Conservation (phyloP, 345 rosid genomes). For the Kandelia obovata region DNA sequence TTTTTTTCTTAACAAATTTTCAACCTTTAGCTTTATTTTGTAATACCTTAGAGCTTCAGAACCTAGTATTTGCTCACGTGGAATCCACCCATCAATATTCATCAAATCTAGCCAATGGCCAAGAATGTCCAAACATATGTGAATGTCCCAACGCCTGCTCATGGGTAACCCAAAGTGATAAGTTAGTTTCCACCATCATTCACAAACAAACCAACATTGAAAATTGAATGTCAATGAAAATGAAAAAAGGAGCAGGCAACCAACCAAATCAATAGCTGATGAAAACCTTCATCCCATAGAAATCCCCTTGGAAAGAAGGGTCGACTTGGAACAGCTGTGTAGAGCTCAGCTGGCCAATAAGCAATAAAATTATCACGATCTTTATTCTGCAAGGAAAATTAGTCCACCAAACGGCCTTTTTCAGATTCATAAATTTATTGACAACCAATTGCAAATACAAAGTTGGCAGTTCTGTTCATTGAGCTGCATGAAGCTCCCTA, state of each 20-base stretch:
- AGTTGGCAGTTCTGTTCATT: not conserved
- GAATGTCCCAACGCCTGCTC: constrained; percentile 91
- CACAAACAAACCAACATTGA: constrained; percentile 1
- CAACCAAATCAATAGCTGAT: constrained; percentile 81
- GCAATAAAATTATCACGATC: constrained; percentile 45
- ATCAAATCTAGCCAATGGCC: constrained; percentile 96
- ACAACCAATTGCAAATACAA: constrained; percentile 6
- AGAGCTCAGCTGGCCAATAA: constrained; percentile 95
- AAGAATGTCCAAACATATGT: constrained; percentile 74
- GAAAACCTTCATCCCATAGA: constrained; percentile 99
- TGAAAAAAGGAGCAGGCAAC: constrained; percentile 24
- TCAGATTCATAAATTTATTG: constrained; percentile 23
- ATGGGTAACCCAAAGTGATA: constrained; percentile 14
- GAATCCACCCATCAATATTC: constrained; percentile 96
- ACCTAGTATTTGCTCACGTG: constrained; percentile 89
- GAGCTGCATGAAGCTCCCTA: not conserved
- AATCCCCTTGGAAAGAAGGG: constrained; percentile 90
- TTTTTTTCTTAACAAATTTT: not conserved
- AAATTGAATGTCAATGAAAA: constrained; percentile 1
- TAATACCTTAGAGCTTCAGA: constrained; percentile 82
- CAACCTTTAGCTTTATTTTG: constrained; percentile 9
- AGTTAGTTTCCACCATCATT: constrained; percentile 2
- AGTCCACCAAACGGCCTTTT: constrained; percentile 28
- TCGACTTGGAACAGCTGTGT: constrained; percentile 94
- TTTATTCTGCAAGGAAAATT: constrained; percentile 45